Percentiles rank a stretch among this genome's conserved stretches.
phyloP scores from a whole-genome alignment of 768 basidiomycete species.

The Suillus brevipes region DNA sequence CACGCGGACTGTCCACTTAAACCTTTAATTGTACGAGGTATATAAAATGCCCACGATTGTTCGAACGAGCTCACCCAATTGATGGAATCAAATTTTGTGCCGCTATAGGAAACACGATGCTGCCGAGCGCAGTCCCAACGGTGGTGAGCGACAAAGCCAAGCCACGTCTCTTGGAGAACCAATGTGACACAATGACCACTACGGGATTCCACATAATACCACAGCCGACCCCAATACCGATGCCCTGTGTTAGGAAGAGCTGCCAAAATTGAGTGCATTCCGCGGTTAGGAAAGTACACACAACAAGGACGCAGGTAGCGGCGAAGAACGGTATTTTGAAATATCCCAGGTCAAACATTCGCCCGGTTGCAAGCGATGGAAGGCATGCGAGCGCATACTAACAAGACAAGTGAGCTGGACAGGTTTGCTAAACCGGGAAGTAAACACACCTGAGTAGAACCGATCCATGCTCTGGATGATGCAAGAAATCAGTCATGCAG shows the following conservation, averaged over 20 bases:
- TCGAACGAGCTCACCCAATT: conserved; percentile 60
- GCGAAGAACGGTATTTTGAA: conserved; percentile 50
- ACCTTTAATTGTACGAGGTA: conserved; percentile 39
- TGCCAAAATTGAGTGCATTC: conserved; percentile 79
- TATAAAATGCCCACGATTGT: neutral
- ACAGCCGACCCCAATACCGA: conserved; percentile 62
- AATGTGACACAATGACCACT: conserved; percentile 62
- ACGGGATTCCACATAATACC: conserved; percentile 66
- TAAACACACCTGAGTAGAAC: conserved; percentile 61
- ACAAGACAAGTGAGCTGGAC: neutral
- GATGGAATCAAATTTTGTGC: conserved; percentile 52
- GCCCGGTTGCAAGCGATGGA: conserved; percentile 62
- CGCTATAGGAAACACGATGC: conserved; percentile 64
- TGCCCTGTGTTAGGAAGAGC: conserved; percentile 71
- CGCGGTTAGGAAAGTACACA: conserved; percentile 63
- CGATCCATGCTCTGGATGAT: conserved; percentile 69
- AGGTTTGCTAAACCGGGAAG: neutral
- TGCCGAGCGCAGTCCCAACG: conserved; percentile 67
- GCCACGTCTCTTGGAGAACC: conserved; percentile 61
- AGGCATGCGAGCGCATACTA: conserved; percentile 66
- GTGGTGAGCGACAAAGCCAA: conserved; percentile 64
- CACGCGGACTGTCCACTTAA: conserved; percentile 75
- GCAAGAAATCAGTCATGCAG: neutral
- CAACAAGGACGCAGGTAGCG: conserved; percentile 51
- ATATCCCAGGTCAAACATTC: conserved; percentile 73